Evolutionary conservation across 2,329 filamentous ascomycete species (phyloP).

Genomic region (Hypoxylon sp.): DNA sequence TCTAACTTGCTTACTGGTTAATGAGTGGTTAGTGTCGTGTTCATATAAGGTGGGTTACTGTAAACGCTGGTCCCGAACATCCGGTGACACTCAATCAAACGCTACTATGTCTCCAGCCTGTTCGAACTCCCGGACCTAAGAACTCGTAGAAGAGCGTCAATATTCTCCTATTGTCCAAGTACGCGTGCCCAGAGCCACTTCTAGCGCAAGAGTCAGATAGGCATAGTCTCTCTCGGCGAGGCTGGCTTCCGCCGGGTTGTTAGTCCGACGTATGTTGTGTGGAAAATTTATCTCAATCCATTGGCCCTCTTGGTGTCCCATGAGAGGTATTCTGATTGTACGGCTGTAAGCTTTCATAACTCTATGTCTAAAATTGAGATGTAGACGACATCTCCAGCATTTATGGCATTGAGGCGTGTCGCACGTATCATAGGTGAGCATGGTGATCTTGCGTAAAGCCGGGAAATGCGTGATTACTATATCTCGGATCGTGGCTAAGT

Average conservation of each 20-base stretch:
- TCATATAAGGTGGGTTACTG: neutral
- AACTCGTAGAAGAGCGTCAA: neutral
- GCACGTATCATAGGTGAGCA: neutral
- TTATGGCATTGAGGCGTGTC: neutral
- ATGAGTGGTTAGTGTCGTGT: neutral
- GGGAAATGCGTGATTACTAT: neutral
- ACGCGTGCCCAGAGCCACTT: neutral
- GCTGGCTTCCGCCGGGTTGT: neutral
- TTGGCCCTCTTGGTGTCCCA: neutral
- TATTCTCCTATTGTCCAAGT: neutral
- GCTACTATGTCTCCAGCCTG: neutral
- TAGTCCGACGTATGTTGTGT: neutral
- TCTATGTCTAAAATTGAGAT: neutral
- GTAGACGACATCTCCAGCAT: neutral
- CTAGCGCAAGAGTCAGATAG: neutral
- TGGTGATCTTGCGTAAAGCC: neutral
- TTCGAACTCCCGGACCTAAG: neutral
- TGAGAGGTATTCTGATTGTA: neutral
- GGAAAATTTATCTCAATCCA: neutral
- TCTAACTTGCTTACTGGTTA: neutral
- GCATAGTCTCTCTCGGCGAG: neutral
- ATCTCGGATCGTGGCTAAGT: neutral
- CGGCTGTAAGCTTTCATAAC: neutral
- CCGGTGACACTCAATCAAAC: neutral
- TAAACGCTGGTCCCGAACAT: neutral